Percentiles rank a stretch among this genome's conserved stretches.
phyloP scores from a whole-genome alignment of 2,329 filamentous ascomycete species.

The Colletotrichum lini region DNA sequence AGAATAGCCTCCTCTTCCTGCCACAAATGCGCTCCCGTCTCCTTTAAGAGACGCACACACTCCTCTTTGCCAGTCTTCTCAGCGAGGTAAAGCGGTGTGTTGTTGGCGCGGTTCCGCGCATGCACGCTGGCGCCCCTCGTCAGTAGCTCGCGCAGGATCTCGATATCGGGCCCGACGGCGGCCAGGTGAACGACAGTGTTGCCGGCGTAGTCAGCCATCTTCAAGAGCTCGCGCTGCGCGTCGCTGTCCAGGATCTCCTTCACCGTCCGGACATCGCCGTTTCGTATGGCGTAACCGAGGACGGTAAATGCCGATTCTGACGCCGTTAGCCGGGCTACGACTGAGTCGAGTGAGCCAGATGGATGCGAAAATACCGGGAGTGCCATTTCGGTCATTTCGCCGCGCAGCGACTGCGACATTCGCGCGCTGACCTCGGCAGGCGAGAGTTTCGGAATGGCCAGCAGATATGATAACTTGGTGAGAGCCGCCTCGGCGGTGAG shows the following conservation, averaged over 20 bases:
- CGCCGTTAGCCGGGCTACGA: slow-evolving; percentile 59
- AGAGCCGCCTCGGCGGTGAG: slow-evolving; percentile 92
- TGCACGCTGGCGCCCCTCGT: slow-evolving; percentile 77
- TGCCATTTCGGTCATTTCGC: slow-evolving; percentile 86
- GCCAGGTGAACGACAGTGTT: slow-evolving; percentile 78
- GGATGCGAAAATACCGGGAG: slow-evolving; percentile 84
- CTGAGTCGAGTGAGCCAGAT: slow-evolving; percentile 63
- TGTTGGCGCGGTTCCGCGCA: slow-evolving; percentile 74
- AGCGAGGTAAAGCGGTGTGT: slow-evolving; percentile 76
- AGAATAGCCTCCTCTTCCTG: slow-evolving; percentile 51
- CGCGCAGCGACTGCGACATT: slow-evolving; percentile 83
- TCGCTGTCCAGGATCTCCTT: slow-evolving; percentile 78
- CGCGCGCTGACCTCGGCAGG: slow-evolving; percentile 75
- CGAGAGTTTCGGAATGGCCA: slow-evolving; percentile 76
- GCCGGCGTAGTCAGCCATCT: slow-evolving; percentile 84
- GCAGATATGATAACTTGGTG: slow-evolving; percentile 90
- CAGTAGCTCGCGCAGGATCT: slow-evolving; percentile 73
- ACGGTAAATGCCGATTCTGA: slow-evolving; percentile 78
- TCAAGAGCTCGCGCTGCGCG: slow-evolving; percentile 72
- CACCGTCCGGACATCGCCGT: slow-evolving; percentile 77
- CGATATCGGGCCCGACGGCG: slow-evolving; percentile 66
- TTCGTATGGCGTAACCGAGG: slow-evolving; percentile 84
- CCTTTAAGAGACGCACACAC: slow-evolving; percentile 67
- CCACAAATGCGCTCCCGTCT: slow-evolving; percentile 74
- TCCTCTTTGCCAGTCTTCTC: slow-evolving; percentile 69